phyloP scores from a whole-genome alignment of 2,329 filamentous ascomycete species.

The Aspergillus hortae region DNA sequence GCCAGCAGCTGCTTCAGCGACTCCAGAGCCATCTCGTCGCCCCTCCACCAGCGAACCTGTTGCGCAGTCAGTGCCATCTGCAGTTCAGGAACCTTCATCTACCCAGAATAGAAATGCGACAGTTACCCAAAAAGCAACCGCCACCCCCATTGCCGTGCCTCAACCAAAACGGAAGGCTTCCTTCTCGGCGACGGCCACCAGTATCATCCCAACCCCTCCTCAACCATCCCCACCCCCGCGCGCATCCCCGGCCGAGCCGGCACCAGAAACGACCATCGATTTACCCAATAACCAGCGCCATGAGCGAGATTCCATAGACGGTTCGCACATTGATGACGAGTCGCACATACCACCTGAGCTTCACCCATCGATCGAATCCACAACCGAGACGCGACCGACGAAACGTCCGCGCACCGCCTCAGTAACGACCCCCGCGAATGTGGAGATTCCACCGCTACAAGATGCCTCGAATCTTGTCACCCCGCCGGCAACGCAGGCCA shows the following conservation, averaged over 20 bases:
- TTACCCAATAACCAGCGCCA: slow-evolving; percentile 9
- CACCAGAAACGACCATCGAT: slow-evolving; percentile 12
- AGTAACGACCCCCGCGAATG: slow-evolving; percentile 1
- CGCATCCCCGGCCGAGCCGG: slow-evolving; percentile 12
- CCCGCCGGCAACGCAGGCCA: slow-evolving; percentile 24
- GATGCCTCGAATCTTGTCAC: slow-evolving; percentile 13
- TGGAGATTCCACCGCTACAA: neutral
- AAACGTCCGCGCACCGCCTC: slow-evolving; percentile 25
- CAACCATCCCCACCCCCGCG: slow-evolving; percentile 17
- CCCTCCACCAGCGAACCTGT: slow-evolving; percentile 10
- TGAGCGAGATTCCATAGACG: slow-evolving; percentile 5
- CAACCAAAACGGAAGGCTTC: slow-evolving; percentile 25
- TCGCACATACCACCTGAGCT: slow-evolving; percentile 1
- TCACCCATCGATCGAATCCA: slow-evolving; percentile 1
- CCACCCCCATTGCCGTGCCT: slow-evolving; percentile 25
- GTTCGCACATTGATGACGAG: slow-evolving; percentile 6
- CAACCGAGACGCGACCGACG: slow-evolving; percentile 21
- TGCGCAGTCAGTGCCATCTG: slow-evolving; percentile 11
- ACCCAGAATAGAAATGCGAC: slow-evolving; percentile 1
- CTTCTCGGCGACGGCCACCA: slow-evolving; percentile 15
- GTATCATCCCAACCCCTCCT: slow-evolving; percentile 13
- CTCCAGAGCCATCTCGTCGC: slow-evolving; percentile 13
- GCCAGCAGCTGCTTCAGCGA: slow-evolving; percentile 16
- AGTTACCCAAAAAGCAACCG: slow-evolving; percentile 11
- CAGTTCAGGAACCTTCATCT: neutral